Evolutionary conservation across 1,139 yeast species (phyloP), one percentile per base, ranked within the genome.

Genomic region (Candida neerlandica): DNA sequence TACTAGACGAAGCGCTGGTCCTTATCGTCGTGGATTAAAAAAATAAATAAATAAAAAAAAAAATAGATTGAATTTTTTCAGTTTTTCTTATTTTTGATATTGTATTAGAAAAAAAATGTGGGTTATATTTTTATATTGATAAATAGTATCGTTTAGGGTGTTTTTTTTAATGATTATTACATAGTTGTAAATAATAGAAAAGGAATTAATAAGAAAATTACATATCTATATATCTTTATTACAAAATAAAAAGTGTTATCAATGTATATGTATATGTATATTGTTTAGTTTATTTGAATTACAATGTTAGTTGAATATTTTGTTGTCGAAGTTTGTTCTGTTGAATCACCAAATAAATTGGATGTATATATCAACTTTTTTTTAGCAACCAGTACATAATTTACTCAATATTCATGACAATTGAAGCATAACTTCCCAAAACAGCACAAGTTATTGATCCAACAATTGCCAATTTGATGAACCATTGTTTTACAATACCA

Each of bases 401-500:
- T 27, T 41, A 49, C 14, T 49, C 46, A 6, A 51, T 34, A 9
- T 48, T 46, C 48, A 54, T 38, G 7, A 51, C 46, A 27, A 57
- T 51, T 3, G 60, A 51, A 4, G 59, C 58, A 43, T 54, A 56
- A 1, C 78, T 80, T 3, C 91, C 92, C 12, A 76, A 55, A 0
- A 79, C 53, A 0, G 89, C 81, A 34, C 81, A 70, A 0, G 72
- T 41, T 1, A 76, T 54, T 44, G 87, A 79, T 3, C 78, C 48
- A 0, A 63, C 57, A 16, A 86, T 73, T 7, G 87, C 80, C 12
- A 65, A 15, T 54, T 74, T 67, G 49, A 87, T 76, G 6, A 72
- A 52, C 1, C 65, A 6, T 47, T 55, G 69, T 52, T 80, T 81
- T 34, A 60, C 49, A 2, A 55, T 51, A 4, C 77, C 64, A 43